phyloP scores from a whole-genome alignment of 2,329 filamentous ascomycete genomes.

The Coniochaeta prunicola region DNA sequence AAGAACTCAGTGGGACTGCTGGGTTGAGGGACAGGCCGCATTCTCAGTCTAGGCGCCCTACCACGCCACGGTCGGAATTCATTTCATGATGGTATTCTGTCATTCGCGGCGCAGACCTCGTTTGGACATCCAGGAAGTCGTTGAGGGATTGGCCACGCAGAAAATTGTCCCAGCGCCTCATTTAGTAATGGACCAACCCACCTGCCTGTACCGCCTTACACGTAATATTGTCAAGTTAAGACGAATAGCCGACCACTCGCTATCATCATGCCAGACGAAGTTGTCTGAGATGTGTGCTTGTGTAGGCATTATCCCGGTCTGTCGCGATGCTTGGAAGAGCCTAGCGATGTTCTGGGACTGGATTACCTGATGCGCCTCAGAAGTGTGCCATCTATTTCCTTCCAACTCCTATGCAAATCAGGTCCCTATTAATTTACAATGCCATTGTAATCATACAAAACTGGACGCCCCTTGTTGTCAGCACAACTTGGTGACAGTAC shows the following conservation, averaged over 20 bases:
- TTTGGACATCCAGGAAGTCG: not conserved
- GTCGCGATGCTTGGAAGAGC: no score
- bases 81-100: not conserved
- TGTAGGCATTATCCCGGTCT: no score
- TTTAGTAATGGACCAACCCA: no score
- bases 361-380: not conserved
- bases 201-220: no score
- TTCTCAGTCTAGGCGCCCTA: not conserved
- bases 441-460: not conserved
- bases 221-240: no score
- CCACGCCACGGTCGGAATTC: not conserved
- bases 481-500: no score
- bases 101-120: not conserved
- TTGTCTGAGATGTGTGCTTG: no score
- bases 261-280: no score
- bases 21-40: not conserved
- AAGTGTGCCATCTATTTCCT: not conserved
- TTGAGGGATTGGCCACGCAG: not conserved
- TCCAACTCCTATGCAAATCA: not conserved
- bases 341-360: no score
- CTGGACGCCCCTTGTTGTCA: not conserved
- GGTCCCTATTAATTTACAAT: not conserved
- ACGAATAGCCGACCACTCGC: no score
- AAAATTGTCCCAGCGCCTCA: no score
- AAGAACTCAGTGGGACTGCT: not conserved